Conservation (phyloP, 441 rosid species). For the Erodium chrysanthum region DNA sequence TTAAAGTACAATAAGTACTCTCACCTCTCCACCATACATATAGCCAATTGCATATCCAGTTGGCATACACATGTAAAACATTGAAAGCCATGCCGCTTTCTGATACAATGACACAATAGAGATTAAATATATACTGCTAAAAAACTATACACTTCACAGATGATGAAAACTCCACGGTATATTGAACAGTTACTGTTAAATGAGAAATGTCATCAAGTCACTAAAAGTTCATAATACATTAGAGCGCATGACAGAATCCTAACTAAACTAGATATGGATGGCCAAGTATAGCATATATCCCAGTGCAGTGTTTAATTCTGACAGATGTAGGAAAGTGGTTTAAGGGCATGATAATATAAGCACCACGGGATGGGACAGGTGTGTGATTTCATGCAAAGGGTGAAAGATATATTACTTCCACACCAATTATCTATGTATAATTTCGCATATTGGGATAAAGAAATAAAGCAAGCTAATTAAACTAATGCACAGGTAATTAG, state of each 20-base stretch:
- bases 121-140: not conserved
- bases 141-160: not conserved
- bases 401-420: not conserved
- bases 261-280: not conserved
- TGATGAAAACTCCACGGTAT: not conserved
- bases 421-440: not conserved
- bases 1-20: not conserved
- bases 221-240: not conserved
- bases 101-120: conserved; percentile 28
- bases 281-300: not conserved
- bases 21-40: conserved; percentile 78
- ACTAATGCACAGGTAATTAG: not conserved
- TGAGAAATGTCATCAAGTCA: not conserved
- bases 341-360: not conserved
- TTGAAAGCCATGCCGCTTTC: conserved; percentile 86
- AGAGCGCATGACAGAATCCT: not conserved
- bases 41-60: conserved; percentile 87
- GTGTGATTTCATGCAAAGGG: not conserved
- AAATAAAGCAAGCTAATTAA: not conserved
- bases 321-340: not conserved
- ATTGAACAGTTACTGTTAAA: conserved; percentile 1
- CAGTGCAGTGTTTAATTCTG: not conserved
- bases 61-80: conserved; percentile 95
- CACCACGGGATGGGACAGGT: not conserved
- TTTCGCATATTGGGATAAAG: not conserved